Conservation (phyloP, 495 filamentous ascomycete species). For the Terfezia claveryi region DNA sequence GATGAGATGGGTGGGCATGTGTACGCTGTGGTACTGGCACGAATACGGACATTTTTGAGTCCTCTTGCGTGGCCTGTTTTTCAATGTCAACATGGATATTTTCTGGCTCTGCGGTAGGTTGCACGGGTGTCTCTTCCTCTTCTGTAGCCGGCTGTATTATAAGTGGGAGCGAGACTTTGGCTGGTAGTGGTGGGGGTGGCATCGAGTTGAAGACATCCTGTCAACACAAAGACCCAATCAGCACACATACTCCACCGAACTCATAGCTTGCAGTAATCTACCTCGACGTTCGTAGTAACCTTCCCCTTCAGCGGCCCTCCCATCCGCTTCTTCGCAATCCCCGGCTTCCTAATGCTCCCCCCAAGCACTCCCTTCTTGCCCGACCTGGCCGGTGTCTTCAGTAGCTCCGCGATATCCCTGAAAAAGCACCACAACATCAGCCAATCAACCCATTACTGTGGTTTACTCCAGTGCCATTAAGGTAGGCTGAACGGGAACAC, state of each 20-base stretch:
- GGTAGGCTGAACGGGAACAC: background rate
- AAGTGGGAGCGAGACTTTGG: too few species aligned
- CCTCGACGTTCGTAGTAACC: background rate
- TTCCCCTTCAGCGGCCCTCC: background rate
- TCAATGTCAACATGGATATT: background rate
- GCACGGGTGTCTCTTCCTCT: background rate
- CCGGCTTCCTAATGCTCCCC: conserved; percentile 35
- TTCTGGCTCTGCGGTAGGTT: background rate
- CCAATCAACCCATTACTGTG: background rate
- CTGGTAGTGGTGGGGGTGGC: background rate
- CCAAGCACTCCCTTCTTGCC: conserved; percentile 63
- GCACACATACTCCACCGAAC: background rate
- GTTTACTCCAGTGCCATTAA: conserved; percentile 20
- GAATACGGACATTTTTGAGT: background rate
- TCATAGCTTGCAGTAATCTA: background rate
- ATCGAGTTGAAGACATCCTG: background rate
- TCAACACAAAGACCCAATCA: too few species aligned
- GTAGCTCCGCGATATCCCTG: conserved; percentile 72
- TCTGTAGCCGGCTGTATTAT: too few species aligned
- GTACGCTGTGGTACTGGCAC: background rate
- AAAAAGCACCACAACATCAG: background rate
- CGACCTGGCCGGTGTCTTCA: conserved; percentile 88
- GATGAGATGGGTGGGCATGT: background rate
- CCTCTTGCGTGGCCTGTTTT: background rate
- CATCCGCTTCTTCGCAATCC: background rate